These are phyloP conservation scores for Globisporangium recalcitrans DNA, from an alignment of 352 stramenopile species.

Conservation along the genomic window DNA sequence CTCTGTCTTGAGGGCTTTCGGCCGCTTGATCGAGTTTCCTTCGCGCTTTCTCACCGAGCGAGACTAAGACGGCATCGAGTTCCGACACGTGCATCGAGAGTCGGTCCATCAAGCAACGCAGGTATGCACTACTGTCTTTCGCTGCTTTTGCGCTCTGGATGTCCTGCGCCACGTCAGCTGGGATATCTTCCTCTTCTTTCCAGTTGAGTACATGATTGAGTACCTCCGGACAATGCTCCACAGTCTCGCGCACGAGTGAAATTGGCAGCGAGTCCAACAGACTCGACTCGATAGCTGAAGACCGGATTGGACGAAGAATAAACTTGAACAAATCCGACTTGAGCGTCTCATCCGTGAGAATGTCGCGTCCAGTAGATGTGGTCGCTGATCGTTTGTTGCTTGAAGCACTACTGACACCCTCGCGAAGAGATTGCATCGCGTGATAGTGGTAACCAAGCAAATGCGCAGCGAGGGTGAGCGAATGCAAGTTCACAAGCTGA, in stretches of 20 bases:
- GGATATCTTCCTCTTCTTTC: conserved; percentile 64
- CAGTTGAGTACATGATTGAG: conserved; percentile 76
- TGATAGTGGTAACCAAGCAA: conserved; percentile 58
- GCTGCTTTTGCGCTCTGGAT: conserved; percentile 18
- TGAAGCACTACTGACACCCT: conserved; percentile 6
- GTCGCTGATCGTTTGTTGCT: background rate
- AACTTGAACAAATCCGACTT: conserved; percentile 73
- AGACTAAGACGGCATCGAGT: conserved; percentile 22
- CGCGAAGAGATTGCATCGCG: conserved; percentile 17
- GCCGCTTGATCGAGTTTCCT: conserved; percentile 13
- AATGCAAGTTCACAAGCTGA: conserved; percentile 46
- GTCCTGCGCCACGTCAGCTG: conserved; percentile 35
- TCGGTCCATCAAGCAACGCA: conserved; percentile 23
- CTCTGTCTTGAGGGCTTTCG: background rate
- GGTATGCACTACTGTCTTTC: conserved; percentile 23
- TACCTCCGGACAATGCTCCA: conserved; percentile 69
- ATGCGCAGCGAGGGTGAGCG: conserved; percentile 51
- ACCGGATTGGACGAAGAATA: conserved; percentile 69
- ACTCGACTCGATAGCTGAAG: conserved; percentile 74
- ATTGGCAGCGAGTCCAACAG: conserved; percentile 69
- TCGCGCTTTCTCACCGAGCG: conserved; percentile 19
- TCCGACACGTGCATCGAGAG: conserved; percentile 23
- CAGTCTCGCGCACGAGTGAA: conserved; percentile 68
- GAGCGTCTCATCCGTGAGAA: conserved; percentile 43
- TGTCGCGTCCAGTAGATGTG: conserved; percentile 13